Conservation (phyloP, 768 basidiomycete species). For the Kwoniella botswanensis region DNA sequence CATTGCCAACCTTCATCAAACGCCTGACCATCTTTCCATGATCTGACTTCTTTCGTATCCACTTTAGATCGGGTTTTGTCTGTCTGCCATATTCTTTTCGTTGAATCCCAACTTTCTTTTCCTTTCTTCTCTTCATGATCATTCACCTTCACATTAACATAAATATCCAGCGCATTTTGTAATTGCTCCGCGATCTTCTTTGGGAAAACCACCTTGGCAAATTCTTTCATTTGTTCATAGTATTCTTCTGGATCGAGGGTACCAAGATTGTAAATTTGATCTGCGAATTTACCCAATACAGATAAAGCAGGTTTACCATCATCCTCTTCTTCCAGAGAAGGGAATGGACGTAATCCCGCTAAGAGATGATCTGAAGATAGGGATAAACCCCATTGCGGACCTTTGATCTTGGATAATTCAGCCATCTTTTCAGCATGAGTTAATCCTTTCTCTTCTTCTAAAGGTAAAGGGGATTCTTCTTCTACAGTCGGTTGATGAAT, state of each 20-base stretch:
- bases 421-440: constrained; percentile 20
- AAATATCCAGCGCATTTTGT: constrained; percentile 22
- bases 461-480: background rate
- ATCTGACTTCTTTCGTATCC: constrained; percentile 27
- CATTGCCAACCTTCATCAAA: constrained; percentile 52
- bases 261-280: constrained; percentile 45
- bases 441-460: background rate
- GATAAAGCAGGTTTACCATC: constrained; percentile 31
- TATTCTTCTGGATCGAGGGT: constrained; percentile 22
- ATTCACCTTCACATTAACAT: constrained; percentile 7
- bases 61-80: constrained; percentile 36
- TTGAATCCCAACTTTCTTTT: constrained; percentile 32
- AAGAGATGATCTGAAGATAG: constrained; percentile 27
- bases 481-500: background rate
- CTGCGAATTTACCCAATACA: constrained; percentile 41
- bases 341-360: constrained; percentile 36
- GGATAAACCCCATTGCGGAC: constrained; percentile 38
- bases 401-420: constrained; percentile 11
- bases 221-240: constrained; percentile 25
- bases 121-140: background rate
- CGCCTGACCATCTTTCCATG: constrained; percentile 45
- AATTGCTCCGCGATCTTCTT: constrained; percentile 16
- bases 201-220: constrained; percentile 39
- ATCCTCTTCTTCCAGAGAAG: constrained; percentile 17
- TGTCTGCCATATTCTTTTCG: constrained; percentile 54